Conservation (phyloP, 192 early-diverging fungal species). For the Dissophora ornata region DNA sequence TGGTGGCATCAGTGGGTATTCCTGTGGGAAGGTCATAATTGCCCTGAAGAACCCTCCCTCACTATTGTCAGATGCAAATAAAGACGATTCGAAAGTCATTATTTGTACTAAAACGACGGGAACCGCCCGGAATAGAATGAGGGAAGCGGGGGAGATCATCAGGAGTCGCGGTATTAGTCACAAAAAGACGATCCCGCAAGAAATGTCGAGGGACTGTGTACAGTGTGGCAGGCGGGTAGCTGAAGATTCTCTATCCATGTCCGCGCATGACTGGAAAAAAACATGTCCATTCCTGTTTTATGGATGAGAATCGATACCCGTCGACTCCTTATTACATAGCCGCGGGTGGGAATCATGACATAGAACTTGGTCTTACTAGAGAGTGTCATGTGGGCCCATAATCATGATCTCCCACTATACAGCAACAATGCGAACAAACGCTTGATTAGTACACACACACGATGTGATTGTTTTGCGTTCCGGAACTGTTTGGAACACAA, state of each 20-base stretch:
- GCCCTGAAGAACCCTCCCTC: conserved; percentile 97
- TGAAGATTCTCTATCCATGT: too few species aligned
- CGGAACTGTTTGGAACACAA: too few species aligned
- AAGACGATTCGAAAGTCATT: conserved; percentile 8
- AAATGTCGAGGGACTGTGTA: too few species aligned
- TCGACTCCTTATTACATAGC: too few species aligned
- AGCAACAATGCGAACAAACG: not conserved
- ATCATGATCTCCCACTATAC: conserved; percentile 91
- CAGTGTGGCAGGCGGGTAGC: too few species aligned
- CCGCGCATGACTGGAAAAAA: too few species aligned
- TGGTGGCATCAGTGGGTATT: conserved; percentile 92
- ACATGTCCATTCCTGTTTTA: conserved; percentile 2
- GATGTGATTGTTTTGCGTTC: not conserved
- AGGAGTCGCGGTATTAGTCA: too few species aligned
- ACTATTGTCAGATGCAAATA: conserved; percentile 53
- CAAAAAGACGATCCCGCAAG: too few species aligned
- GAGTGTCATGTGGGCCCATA: conserved; percentile 86
- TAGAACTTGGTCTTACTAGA: conserved; percentile 71
- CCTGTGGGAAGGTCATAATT: conserved; percentile 71
- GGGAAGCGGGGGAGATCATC: not conserved
- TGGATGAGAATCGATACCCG: not conserved
- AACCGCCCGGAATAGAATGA: not conserved
- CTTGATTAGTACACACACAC: not conserved
- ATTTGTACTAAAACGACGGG: not conserved
- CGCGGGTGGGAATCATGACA: too few species aligned